These are phyloP conservation scores for Diaporthe citri DNA, from an alignment of 2,329 filamentous ascomycete species.

Conservation along the genomic window DNA sequence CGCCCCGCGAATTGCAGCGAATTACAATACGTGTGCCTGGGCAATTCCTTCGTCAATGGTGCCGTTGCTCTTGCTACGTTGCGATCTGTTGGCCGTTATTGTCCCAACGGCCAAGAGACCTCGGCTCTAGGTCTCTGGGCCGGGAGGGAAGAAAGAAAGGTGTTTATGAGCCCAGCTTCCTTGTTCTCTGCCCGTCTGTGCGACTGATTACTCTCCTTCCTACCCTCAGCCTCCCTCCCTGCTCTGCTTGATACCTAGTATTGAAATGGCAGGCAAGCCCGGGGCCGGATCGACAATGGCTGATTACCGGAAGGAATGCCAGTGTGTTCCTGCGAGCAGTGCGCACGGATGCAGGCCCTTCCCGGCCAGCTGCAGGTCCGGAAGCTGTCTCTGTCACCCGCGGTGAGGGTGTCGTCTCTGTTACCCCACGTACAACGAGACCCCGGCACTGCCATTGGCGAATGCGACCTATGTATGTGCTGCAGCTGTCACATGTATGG, in stretches of 20 bases:
- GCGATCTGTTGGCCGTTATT: not conserved
- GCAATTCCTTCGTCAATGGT: not conserved
- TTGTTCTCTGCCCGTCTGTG: not conserved
- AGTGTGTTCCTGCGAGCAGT: not conserved
- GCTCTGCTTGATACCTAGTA: not conserved
- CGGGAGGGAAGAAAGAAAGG: not conserved
- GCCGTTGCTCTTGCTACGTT: not conserved
- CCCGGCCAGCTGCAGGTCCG: slow-evolving; percentile 29
- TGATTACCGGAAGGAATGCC: not conserved
- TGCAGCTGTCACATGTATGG: slow-evolving; percentile 28
- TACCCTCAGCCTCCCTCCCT: not conserved
- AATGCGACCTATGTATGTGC: slow-evolving; percentile 14
- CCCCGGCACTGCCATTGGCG: slow-evolving; percentile 1
- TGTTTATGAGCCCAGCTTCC: not conserved
- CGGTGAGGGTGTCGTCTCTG: slow-evolving; percentile 9
- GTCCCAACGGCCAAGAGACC: not conserved
- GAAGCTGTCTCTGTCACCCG: slow-evolving; percentile 23
- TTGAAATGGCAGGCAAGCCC: slow-evolving; percentile 7
- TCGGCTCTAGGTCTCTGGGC: not conserved
- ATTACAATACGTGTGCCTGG: not conserved
- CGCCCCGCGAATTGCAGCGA: not conserved
- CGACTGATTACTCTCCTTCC: not conserved
- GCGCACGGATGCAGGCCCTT: slow-evolving; percentile 8
- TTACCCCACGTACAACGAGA: not conserved
- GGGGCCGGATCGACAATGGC: not conserved